These are phyloP conservation scores for Basidiobolus meristosporus DNA, from an alignment of 371 early-diverging fungal species.

Conservation along the genomic window DNA sequence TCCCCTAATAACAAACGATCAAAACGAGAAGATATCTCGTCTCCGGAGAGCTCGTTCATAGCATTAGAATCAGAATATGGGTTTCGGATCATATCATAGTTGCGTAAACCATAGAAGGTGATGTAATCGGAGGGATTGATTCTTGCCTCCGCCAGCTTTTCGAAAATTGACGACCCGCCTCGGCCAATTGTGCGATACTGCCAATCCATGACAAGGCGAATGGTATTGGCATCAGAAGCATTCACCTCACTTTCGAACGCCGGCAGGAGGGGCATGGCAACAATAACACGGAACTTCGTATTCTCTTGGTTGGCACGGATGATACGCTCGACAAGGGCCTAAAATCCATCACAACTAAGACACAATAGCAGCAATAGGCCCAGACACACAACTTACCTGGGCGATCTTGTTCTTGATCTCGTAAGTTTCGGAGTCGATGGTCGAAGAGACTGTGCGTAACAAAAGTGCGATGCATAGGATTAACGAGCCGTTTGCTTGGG, in stretches of 20 bases:
- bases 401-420: conserved; percentile 7
- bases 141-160: conserved; percentile 22
- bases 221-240: conserved; percentile 42
- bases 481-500: too few relatives aligned
- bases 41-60: too few relatives aligned
- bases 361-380: too few relatives aligned
- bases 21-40: too few relatives aligned
- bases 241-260: conserved; percentile 75
- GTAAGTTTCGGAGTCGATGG: conserved; percentile 1
- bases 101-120: conserved; percentile 47
- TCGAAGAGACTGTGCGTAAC: too few relatives aligned
- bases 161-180: conserved; percentile 36
- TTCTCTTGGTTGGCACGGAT: conserved; percentile 43
- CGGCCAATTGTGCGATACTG: conserved; percentile 58
- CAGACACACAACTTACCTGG: too few relatives aligned
- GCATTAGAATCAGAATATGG: too few relatives aligned
- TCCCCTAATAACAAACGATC: too few relatives aligned
- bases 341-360: too few relatives aligned
- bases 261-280: conserved; percentile 83
- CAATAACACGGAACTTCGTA: conserved; percentile 61
- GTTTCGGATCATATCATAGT: conserved; percentile 42
- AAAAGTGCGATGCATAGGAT: too few relatives aligned
- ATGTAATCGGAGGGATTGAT: conserved; percentile 44
- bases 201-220: conserved; percentile 42
- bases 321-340: conserved; percentile 65